Base-by-base conservation (phyloP, 306 rosid species). In the Clitoria ternatea region DNA sequence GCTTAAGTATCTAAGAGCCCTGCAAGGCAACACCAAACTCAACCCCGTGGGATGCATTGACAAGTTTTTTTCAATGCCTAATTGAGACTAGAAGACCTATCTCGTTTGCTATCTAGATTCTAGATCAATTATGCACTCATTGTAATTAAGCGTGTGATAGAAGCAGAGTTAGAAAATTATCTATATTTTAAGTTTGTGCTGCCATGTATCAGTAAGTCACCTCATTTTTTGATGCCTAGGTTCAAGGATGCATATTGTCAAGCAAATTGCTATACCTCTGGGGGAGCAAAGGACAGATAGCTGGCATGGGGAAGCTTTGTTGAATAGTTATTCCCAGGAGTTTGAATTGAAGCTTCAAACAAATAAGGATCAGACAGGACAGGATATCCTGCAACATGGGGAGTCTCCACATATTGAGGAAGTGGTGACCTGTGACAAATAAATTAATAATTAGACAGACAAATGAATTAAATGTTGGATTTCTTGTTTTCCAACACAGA, bases 281-380 rank as follows among this genome's bases (percentile, higher is more conserved):
- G 96, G 79, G 98, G 98, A 35, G 97, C 85, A 66, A 94, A 94
- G 62, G 98, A 94, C 24, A 90, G 88, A 77, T 87, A 94, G 89
- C 74, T 84, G 73, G 37, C 42, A 77, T 79, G 86, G 67, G 92
- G 83, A 62, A 27, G 70, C 62, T 42, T 45, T 39, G 79, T 83
- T 66, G 97, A 90, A 66, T 66, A 33, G 76, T 74, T 81, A 73
- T 14, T 44, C 43, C 94, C 86, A 17, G 95, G 92, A 64, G 97
- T 94, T 78, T 82, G 75, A 73, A 85, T 78, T 29, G 88, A 75
- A 66, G 67, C 61, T 36, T 80, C 66, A 66, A 90, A 81, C 73
- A 75, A 61, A 11, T 35, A 29, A 55, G 98, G 98, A 45, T 90
- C 82, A 18, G 83, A 74, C 10, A 90, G 73, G 67, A 69, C 57